A percentile compares a stretch with the other conserved stretches of the same genome.
These are phyloP conservation scores for Ampelocalamus luodianensis DNA, from an alignment of 176 grass and related monocot genomes.

Conservation along the genomic window DNA sequence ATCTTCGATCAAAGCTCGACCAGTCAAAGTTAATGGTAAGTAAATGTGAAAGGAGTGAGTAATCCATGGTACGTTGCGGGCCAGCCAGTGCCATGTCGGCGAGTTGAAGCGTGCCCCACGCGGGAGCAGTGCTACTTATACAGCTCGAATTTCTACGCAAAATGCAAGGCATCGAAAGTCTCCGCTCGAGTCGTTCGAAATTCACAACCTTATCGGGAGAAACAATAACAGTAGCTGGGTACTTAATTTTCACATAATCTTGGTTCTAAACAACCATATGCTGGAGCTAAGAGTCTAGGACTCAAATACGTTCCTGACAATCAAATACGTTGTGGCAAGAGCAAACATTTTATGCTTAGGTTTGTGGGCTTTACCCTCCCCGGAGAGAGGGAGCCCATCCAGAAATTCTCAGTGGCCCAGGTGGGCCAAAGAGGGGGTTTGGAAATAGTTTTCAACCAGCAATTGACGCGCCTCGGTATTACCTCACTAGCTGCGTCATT, in stretches of 20 bases:
- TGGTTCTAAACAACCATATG: too few species aligned
- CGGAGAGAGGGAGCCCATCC: constrained; percentile 34
- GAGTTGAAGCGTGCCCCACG: not conserved
- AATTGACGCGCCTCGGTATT: constrained; percentile 85
- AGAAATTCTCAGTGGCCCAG: constrained; percentile 48
- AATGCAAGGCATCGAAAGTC: not conserved
- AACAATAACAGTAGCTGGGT: not conserved
- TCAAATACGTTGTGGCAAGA: too few species aligned
- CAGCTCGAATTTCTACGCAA: not conserved
- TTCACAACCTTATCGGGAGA: not conserved
- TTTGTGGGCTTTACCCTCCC: constrained; percentile 41
- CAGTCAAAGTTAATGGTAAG: too few species aligned
- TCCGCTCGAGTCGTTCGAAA: not conserved
- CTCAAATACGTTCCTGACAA: too few species aligned
- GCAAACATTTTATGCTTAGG: not conserved
- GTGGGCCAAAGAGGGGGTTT: constrained; percentile 67
- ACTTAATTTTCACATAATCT: too few species aligned
- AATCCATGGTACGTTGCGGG: too few species aligned
- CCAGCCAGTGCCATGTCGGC: too few species aligned
- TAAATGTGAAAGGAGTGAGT: too few species aligned
- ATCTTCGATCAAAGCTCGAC: too few species aligned
- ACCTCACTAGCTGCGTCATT: constrained; percentile 94
- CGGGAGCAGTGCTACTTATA: accelerated
- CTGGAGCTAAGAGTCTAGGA: too few species aligned
- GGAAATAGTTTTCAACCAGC: constrained; percentile 99